Evolutionary conservation across 2,329 filamentous ascomycete species (phyloP).

Genomic region (Zymoseptoria ardabiliae): DNA sequence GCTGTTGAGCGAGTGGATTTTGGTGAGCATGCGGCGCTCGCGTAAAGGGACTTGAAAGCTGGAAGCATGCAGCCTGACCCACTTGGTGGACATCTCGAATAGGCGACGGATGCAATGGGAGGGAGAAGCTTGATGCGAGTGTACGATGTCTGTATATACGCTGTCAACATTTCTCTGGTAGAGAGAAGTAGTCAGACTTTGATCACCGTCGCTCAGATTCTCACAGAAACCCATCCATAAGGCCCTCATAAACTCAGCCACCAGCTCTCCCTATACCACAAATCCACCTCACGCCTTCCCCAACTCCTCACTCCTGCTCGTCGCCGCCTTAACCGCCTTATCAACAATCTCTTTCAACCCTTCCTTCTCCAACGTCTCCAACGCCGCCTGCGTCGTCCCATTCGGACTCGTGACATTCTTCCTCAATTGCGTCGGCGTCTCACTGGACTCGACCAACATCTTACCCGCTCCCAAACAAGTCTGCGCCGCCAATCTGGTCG

Average conservation of each 20-base stretch:
- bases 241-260: neutral
- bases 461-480: slow-evolving; percentile 24
- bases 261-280: neutral
- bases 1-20: neutral
- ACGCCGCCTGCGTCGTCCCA: slow-evolving; percentile 22
- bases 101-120: neutral
- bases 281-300: slow-evolving; percentile 2
- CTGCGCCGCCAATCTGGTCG: slow-evolving; percentile 21
- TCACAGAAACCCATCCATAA: neutral
- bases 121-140: neutral
- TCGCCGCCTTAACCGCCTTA: slow-evolving; percentile 23
- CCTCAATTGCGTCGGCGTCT: slow-evolving; percentile 20
- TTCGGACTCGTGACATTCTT: slow-evolving; percentile 26
- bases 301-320: slow-evolving; percentile 19
- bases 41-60: neutral
- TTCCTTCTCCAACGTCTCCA: slow-evolving; percentile 23
- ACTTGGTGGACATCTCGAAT: neutral
- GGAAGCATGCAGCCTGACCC: neutral
- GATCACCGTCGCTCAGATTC: neutral
- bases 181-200: neutral
- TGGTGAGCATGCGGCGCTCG: neutral
- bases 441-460: slow-evolving; percentile 21
- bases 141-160: neutral
- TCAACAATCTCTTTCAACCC: slow-evolving; percentile 20
- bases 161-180: neutral